Conservation (phyloP, 2,329 filamentous ascomycete species). For the Juglanconis oblonga region DNA sequence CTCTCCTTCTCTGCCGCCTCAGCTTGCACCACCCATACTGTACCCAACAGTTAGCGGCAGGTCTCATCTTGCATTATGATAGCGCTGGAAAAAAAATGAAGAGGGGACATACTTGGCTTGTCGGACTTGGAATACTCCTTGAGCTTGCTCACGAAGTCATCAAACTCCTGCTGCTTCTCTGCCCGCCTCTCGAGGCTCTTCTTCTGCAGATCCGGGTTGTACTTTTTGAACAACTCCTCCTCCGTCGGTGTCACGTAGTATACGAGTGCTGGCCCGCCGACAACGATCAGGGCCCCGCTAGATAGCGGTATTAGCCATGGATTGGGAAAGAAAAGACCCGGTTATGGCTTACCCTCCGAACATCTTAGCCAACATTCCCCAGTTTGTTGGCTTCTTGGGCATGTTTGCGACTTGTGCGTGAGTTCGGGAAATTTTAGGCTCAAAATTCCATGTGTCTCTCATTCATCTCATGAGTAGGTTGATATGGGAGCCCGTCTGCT, state of each 20-base stretch:
- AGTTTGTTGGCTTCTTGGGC: slow-evolving; percentile 50
- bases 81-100: background rate
- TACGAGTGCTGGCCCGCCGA: slow-evolving; percentile 84
- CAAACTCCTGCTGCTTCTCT: slow-evolving; percentile 78
- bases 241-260: slow-evolving; percentile 79
- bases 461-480: background rate
- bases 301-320: slow-evolving; percentile 12
- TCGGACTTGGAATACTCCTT: slow-evolving; percentile 90
- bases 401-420: slow-evolving; percentile 23
- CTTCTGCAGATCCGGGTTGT: slow-evolving; percentile 93
- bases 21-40: slow-evolving; percentile 52
- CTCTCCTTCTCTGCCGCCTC: slow-evolving; percentile 44
- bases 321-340: slow-evolving; percentile 12
- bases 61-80: background rate
- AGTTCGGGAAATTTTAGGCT: too few relatives aligned
- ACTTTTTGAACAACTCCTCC: slow-evolving; percentile 86
- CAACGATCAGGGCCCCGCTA: slow-evolving; percentile 68
- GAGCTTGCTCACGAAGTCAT: slow-evolving; percentile 78
- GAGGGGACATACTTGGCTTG: slow-evolving; percentile 72
- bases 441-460: background rate
- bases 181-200: slow-evolving; percentile 77
- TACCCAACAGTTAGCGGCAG: background rate
- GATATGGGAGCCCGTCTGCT: background rate
- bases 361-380: slow-evolving; percentile 67
- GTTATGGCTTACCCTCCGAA: slow-evolving; percentile 55